Evolutionary conservation across 768 basidiomycete species (phyloP), one percentile per base, ranked within the genome.

Genomic region (Lentinula sp.): DNA sequence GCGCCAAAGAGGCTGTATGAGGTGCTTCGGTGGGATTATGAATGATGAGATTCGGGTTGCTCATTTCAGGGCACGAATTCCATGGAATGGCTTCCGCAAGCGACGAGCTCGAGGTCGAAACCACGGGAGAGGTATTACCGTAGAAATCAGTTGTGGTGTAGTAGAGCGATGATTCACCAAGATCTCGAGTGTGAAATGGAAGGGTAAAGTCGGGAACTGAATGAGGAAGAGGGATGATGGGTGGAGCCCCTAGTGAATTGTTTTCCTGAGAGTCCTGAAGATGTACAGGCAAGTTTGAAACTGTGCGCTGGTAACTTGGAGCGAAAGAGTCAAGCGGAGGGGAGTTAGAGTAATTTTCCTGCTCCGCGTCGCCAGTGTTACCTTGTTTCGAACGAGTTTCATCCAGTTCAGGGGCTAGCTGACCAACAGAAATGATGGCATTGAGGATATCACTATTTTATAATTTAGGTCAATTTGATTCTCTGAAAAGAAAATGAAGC

Each of bases 401-500:
- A 21, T 18, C 3, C 16, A 13, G 40, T 15, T 48, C 37, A 15
- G 48, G 57, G 8, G 13, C 7, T 31, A 59, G 57, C 10, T 46
- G 15, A 15, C 57, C 57, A 28, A 50, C 40, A 21, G 57, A 48
- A 7, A 59, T 48, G n/a, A 59, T 48, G 7, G 46, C 57, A 18
- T 59, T 48, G 9, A 59, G 37, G 6, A 49, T 59, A 49, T 59
- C 57, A 10, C 57, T 59, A 31, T 15, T 15, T 8, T 8, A 13
- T 35, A 39, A 13, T n/a, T 35, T 34, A 11, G 16, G 46, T 40
- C 5, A 31, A 43, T 15, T 8, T 18, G 13, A 9, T 23, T 43
- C 6, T 23, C 3, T 13, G 23, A 39, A 45, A 10, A 18, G 34
- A 31, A 21, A 16, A 43, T 40, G 39, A 69, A n/a, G 18, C 80